These are phyloP conservation scores for Tuber indicum DNA, from an alignment of 495 filamentous ascomycete species.

Conservation along the genomic window DNA sequence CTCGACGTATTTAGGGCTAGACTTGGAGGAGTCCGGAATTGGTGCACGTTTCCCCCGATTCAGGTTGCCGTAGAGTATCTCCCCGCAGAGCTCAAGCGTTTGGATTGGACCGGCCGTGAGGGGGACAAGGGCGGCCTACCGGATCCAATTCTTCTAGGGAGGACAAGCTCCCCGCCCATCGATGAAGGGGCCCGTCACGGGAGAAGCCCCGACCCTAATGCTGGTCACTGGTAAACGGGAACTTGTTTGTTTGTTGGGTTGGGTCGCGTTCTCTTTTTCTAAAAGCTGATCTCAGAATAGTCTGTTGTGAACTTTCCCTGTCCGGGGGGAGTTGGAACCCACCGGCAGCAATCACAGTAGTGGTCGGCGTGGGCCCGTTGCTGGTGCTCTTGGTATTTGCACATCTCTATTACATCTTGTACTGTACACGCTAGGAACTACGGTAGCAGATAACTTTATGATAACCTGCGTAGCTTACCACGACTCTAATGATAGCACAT, in stretches of 20 bases:
- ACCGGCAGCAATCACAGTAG: neutral
- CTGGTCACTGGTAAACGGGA: neutral
- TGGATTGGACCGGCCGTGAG: conserved; percentile 20
- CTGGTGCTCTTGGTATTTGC: neutral
- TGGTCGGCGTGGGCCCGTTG: neutral
- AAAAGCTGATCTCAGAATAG: neutral
- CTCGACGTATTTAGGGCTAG: conserved; percentile 9
- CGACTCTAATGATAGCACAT: neutral
- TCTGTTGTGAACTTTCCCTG: neutral
- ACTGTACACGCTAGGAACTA: neutral
- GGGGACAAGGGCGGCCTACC: neutral
- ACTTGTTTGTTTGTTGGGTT: neutral
- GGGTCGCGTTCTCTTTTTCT: neutral
- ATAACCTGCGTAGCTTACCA: neutral
- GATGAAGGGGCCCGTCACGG: neutral
- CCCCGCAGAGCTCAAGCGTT: conserved; percentile 20
- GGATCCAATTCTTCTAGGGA: neutral
- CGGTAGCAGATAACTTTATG: neutral
- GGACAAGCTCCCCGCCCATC: neutral
- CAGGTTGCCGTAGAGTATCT: conserved; percentile 30
- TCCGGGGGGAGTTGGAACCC: neutral
- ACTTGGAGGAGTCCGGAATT: conserved; percentile 24
- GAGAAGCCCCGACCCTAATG: neutral
- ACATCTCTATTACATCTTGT: neutral
- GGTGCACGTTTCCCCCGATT: conserved; percentile 22